These are phyloP conservation scores for Biscutella laevigata DNA, from an alignment of 441 rosid genomes.

Conservation along the genomic window DNA sequence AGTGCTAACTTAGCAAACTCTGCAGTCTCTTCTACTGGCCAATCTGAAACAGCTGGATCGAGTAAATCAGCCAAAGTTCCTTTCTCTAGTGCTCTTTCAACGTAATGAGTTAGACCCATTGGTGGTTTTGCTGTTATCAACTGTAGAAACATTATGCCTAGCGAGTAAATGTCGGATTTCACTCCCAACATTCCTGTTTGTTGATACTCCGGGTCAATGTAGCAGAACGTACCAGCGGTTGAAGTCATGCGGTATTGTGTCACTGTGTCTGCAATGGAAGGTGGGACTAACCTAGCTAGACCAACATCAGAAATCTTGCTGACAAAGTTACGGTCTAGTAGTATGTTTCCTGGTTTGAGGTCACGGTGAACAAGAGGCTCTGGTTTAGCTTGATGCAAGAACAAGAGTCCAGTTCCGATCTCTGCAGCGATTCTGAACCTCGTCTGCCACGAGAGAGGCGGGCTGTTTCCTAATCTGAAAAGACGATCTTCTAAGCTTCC, in stretches of 20 bases:
- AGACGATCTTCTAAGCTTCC: conserved; percentile 91
- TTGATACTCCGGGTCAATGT: conserved; percentile 92
- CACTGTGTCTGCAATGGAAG: conserved; percentile 64
- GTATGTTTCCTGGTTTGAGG: conserved; percentile 78
- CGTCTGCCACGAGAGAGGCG: conserved; percentile 73
- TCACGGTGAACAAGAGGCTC: conserved; percentile 94
- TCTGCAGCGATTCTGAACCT: conserved; percentile 85
- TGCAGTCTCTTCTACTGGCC: conserved; percentile 79
- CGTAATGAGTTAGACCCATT: conserved; percentile 84
- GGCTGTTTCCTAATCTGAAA: conserved; percentile 47
- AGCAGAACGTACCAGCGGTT: conserved; percentile 91
- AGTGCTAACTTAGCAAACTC: conserved; percentile 61
- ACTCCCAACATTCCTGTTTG: conserved; percentile 91
- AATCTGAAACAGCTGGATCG: conserved; percentile 62
- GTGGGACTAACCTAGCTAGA: conserved; percentile 83
- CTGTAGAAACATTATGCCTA: conserved; percentile 80
- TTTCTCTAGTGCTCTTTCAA: conserved; percentile 55
- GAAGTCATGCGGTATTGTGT: conserved; percentile 93
- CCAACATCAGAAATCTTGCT: conserved; percentile 94
- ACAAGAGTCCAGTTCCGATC: conserved; percentile 66
- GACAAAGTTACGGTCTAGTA: conserved; percentile 79
- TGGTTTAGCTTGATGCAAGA: conserved; percentile 89
- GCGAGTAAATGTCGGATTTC: conserved; percentile 80
- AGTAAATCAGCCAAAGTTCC: conserved; percentile 52
- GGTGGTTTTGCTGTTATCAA: conserved; percentile 70